Evolutionary conservation across 139 green algal genomes (phyloP).

Genomic region (Chlorella vulgaris): DNA sequence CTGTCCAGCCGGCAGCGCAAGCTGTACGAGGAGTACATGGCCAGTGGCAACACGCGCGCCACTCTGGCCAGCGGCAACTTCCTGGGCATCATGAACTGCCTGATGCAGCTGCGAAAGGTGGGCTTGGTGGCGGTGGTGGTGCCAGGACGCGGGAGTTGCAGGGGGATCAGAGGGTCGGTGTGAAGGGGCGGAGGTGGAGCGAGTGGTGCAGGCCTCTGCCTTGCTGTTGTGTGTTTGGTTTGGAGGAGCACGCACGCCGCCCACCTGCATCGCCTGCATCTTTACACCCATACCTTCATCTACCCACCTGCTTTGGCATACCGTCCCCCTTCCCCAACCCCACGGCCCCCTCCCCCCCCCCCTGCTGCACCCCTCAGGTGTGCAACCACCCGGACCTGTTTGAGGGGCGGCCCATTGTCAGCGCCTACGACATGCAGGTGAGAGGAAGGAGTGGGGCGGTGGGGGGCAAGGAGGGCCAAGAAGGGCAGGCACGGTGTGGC

Average conservation of each 20-base stretch:
- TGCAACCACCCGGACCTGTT: conserved; percentile 99
- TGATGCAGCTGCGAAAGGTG: conserved; percentile 99
- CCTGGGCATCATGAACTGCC: conserved; percentile 94
- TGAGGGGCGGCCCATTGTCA: conserved; percentile 91
- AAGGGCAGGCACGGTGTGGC: too few relatives aligned
- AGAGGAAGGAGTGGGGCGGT: conserved; percentile 34
- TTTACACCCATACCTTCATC: neutral
- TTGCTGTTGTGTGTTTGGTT: neutral
- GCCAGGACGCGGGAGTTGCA: too few relatives aligned
- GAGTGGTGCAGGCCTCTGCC: too few relatives aligned
- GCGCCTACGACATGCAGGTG: conserved; percentile 81
- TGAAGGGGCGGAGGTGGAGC: neutral
- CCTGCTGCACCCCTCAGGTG: conserved; percentile 59
- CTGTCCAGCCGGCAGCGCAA: conserved; percentile 78
- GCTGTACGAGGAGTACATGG: conserved; percentile 99
- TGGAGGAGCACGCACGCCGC: too few relatives aligned
- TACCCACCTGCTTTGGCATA: neutral
- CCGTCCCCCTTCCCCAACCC: neutral
- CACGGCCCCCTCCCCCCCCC: neutral
- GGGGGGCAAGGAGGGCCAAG: conserved; percentile 54
- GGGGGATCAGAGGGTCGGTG: too few relatives aligned
- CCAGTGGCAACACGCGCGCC: conserved; percentile 63
- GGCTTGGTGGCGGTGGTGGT: neutral
- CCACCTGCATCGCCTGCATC: too few relatives aligned
- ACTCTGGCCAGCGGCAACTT: conserved; percentile 87